Conservation (phyloP, 2,329 filamentous ascomycete species). For the Leptographium lundbergii region DNA sequence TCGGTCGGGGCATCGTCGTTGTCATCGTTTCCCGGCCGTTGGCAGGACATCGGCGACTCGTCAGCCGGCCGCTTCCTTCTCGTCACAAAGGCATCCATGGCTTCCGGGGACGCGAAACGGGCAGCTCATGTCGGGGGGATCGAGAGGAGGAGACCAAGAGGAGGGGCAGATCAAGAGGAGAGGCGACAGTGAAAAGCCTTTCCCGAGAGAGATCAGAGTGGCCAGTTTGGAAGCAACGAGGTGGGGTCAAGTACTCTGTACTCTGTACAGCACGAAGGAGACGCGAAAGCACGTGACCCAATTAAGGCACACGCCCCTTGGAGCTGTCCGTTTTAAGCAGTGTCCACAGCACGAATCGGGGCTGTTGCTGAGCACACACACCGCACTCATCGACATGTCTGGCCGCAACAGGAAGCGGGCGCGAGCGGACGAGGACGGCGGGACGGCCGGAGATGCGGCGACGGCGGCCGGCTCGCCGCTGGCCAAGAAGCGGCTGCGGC, state of each 20-base stretch:
- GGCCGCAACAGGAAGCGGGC: slow-evolving; percentile 6
- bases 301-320: not conserved
- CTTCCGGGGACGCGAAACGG: not conserved
- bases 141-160: too few relatives aligned
- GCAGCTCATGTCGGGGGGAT: not conserved
- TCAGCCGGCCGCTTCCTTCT: slow-evolving; percentile 36
- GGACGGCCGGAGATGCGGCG: not conserved
- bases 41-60: not conserved
- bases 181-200: not conserved
- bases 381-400: slow-evolving; percentile 3
- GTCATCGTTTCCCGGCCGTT: not conserved
- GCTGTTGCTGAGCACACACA: not conserved
- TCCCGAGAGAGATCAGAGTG: not conserved
- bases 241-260: not conserved
- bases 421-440: slow-evolving; percentile 4
- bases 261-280: not conserved
- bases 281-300: slow-evolving; percentile 13
- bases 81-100: slow-evolving; percentile 47
- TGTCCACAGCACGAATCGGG: not conserved
- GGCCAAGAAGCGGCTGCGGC: slow-evolving; percentile 10
- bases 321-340: not conserved
- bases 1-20: slow-evolving; percentile 64
- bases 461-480: not conserved
- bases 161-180: not conserved
- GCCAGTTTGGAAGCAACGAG: slow-evolving; percentile 3